Percentiles rank a stretch among this genome's conserved stretches.
These are phyloP conservation scores for Apiotrichum sp. DNA, from an alignment of 1,284 basidiomycete genomes.

Conservation along the genomic window DNA sequence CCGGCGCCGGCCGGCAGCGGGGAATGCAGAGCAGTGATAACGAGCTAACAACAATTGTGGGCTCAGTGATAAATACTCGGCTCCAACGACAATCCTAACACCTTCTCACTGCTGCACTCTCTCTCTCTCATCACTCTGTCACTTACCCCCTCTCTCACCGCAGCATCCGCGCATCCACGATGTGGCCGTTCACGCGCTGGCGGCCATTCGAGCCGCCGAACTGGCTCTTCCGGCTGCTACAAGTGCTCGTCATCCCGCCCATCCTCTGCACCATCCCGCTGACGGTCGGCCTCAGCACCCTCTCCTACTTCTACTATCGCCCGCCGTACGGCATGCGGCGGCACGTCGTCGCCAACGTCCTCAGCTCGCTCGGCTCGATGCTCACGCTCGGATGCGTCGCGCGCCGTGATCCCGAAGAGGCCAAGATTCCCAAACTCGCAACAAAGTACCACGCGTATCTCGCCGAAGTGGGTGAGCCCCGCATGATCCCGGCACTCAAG, in stretches of 20 bases:
- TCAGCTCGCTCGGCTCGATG: not conserved
- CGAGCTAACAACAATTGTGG: too few relatives aligned
- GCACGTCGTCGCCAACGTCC: conserved; percentile 2
- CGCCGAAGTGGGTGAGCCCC: conserved; percentile 6
- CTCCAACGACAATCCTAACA: too few relatives aligned
- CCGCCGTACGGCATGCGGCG: conserved; percentile 4
- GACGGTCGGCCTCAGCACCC: not conserved
- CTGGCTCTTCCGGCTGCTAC: not conserved
- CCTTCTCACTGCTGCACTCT: too few relatives aligned
- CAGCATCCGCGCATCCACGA: not conserved
- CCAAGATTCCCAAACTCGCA: conserved; percentile 1
- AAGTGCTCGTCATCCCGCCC: conserved; percentile 3
- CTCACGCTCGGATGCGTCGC: conserved; percentile 1
- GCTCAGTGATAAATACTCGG: too few relatives aligned
- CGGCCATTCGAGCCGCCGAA: conserved; percentile 5
- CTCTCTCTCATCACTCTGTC: too few relatives aligned
- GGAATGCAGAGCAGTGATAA: too few relatives aligned
- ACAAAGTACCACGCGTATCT: not conserved
- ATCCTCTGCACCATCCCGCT: conserved; percentile 4
- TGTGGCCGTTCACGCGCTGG: conserved; percentile 7
- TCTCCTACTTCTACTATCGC: conserved; percentile 4
- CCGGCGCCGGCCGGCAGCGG: too few relatives aligned
- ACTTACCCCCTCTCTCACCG: too few relatives aligned
- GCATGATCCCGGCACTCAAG: conserved; percentile 1
- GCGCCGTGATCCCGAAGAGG: conserved; percentile 1